Conservation (phyloP, 345 rosid species). For the Noccaea caerulescens region DNA sequence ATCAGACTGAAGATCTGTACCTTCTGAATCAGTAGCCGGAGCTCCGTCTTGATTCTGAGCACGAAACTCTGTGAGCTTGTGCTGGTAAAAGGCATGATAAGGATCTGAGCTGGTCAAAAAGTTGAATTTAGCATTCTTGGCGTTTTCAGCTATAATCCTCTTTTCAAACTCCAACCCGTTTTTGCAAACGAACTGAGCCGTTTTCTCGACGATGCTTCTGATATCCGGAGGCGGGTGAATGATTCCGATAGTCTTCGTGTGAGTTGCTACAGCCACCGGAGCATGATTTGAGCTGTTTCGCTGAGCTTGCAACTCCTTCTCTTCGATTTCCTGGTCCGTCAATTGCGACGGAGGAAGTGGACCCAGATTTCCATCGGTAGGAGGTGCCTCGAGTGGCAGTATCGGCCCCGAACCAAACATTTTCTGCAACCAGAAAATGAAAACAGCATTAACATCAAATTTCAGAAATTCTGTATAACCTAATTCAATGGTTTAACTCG, state of each 20-base stretch:
- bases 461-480: constrained; percentile 16
- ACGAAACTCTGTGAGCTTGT: constrained; percentile 68
- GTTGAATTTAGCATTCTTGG: constrained; percentile 72
- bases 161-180: constrained; percentile 84
- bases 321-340: constrained; percentile 52
- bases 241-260: constrained; percentile 80
- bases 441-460: constrained; percentile 4
- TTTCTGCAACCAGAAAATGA: constrained; percentile 26
- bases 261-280: constrained; percentile 66
- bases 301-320: constrained; percentile 50
- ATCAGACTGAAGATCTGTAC: constrained; percentile 45
- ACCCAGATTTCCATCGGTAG: constrained; percentile 63
- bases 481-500: constrained; percentile 1
- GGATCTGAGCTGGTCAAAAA: constrained; percentile 71
- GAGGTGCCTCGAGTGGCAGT: constrained; percentile 82
- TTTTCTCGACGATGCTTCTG: constrained; percentile 78
- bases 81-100: constrained; percentile 79
- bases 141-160: constrained; percentile 68
- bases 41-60: constrained; percentile 60
- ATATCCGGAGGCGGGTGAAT: constrained; percentile 89
- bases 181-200: constrained; percentile 73
- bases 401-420: constrained; percentile 63
- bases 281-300: constrained; percentile 44
- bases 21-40: constrained; percentile 47
- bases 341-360: constrained; percentile 66